phyloP scores from a whole-genome alignment of 2,329 filamentous ascomycete genomes.

The Blastomyces emzantsi region DNA sequence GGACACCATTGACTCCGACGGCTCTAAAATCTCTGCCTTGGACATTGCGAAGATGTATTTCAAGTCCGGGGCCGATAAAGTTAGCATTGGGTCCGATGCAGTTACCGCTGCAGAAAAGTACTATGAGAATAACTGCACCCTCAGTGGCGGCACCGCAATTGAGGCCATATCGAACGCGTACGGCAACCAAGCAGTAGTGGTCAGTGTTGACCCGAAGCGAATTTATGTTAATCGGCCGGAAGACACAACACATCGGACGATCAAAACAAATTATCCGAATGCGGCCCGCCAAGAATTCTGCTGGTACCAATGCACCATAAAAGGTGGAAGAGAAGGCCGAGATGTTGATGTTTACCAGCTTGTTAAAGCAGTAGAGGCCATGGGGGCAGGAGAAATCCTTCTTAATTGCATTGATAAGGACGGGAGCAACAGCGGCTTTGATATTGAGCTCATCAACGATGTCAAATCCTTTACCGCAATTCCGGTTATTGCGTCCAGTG shows the following conservation, averaged over 20 bases:
- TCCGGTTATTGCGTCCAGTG: conserved; percentile 90
- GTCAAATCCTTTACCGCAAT: conserved; percentile 84
- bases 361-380: conserved; percentile 79
- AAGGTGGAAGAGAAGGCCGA: conserved; percentile 86
- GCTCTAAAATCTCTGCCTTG: conserved; percentile 74
- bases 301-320: conserved; percentile 98
- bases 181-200: conserved; percentile 92
- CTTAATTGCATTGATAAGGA: conserved; percentile 98
- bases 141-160: conserved; percentile 79
- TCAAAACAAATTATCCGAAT: conserved; percentile 61
- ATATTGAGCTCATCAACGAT: conserved; percentile 79
- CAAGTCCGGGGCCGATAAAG: conserved; percentile 92
- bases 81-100: conserved; percentile 91
- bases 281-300: conserved; percentile 70
- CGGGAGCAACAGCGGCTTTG: conserved; percentile 88
- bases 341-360: conserved; percentile 90
- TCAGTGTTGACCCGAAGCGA: conserved; percentile 87
- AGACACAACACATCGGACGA: conserved; percentile 64
- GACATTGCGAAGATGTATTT: conserved; percentile 97
- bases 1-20: conserved; percentile 83
- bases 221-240: conserved; percentile 66
- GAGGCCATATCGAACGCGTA: conserved; percentile 92
- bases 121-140: conserved; percentile 57
- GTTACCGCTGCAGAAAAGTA: conserved; percentile 90
- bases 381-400: conserved; percentile 90